Percentiles rank a stretch among this genome's conserved stretches.
phyloP scores from a whole-genome alignment of 768 basidiomycete genomes.

The Phallus indusiatus region DNA sequence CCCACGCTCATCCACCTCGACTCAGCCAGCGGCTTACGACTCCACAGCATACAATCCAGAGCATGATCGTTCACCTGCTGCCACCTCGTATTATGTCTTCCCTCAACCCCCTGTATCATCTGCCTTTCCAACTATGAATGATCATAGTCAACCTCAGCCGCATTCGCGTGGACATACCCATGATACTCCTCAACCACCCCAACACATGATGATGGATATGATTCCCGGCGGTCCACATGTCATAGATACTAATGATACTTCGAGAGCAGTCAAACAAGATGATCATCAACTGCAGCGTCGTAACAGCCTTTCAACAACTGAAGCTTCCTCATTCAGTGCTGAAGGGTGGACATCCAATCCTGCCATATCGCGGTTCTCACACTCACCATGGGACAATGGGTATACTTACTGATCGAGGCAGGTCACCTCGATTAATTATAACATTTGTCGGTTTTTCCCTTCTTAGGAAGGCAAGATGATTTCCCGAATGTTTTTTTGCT shows the following conservation, averaged over 20 bases:
- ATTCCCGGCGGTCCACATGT: not conserved
- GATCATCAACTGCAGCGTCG: not conserved
- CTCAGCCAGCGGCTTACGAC: not conserved
- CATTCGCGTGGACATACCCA: not conserved
- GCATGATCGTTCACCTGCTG: not conserved
- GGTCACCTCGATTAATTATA: not conserved
- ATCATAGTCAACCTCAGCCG: not conserved
- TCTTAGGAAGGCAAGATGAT: not conserved
- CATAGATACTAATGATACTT: not conserved
- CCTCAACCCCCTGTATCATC: not conserved
- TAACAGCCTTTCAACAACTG: not conserved
- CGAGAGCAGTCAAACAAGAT: not conserved
- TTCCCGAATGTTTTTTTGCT: not conserved
- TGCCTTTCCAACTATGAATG: not conserved
- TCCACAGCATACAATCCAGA: not conserved
- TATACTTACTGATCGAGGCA: not conserved
- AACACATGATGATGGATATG: not conserved
- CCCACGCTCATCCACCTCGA: not conserved
- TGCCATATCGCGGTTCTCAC: not conserved
- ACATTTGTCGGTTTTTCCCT: not conserved
- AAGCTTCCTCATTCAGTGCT: not conserved
- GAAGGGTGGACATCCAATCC: not conserved
- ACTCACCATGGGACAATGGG: slow-evolving; percentile 1
- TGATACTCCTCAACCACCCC: not conserved
- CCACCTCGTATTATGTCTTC: not conserved